These are phyloP conservation scores for Waltergamsia citrina DNA, from an alignment of 2,329 filamentous ascomycete species.

Conservation along the genomic window DNA sequence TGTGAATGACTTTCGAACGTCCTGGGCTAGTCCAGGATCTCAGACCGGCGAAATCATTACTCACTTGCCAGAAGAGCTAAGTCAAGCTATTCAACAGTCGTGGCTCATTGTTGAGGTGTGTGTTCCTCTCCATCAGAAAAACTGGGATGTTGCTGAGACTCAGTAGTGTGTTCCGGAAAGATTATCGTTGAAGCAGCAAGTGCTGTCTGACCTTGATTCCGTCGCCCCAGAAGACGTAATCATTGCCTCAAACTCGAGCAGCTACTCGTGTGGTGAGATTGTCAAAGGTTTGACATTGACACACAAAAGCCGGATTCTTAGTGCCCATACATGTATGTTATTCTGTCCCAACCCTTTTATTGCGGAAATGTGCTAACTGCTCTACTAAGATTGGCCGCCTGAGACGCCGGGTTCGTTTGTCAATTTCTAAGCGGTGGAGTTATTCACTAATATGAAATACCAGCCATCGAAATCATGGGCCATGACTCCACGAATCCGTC, in stretches of 20 bases:
- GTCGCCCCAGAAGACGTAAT: slow-evolving; percentile 23
- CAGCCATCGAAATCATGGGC: slow-evolving; percentile 19
- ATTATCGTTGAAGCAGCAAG: slow-evolving; percentile 26
- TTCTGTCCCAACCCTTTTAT: no score
- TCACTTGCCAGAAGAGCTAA: slow-evolving; percentile 9
- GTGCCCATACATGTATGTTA: slow-evolving; percentile 31
- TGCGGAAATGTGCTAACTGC: background rate
- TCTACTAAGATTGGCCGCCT: slow-evolving; percentile 17
- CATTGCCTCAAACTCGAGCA: slow-evolving; percentile 36
- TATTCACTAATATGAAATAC: background rate
- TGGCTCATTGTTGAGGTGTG: slow-evolving; percentile 19
- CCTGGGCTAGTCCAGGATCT: slow-evolving; percentile 1
- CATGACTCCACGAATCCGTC: slow-evolving; percentile 13
- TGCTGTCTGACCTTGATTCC: slow-evolving; percentile 27
- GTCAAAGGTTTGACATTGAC: slow-evolving; percentile 22
- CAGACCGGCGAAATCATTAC: slow-evolving; percentile 11
- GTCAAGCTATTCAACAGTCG: slow-evolving; percentile 9
- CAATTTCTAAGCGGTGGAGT: slow-evolving; percentile 1
- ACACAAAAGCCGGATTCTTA: slow-evolving; percentile 24
- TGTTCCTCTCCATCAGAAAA: background rate
- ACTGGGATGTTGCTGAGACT: background rate
- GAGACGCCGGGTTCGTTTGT: slow-evolving; percentile 15
- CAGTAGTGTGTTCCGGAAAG: slow-evolving; percentile 32
- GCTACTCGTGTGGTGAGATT: slow-evolving; percentile 33
- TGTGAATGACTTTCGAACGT: slow-evolving; percentile 13